Evolutionary conservation across 2,329 filamentous ascomycete genomes (phyloP), one percentile per base, ranked within the genome.

Genomic region (Hypoxylon sp.): DNA sequence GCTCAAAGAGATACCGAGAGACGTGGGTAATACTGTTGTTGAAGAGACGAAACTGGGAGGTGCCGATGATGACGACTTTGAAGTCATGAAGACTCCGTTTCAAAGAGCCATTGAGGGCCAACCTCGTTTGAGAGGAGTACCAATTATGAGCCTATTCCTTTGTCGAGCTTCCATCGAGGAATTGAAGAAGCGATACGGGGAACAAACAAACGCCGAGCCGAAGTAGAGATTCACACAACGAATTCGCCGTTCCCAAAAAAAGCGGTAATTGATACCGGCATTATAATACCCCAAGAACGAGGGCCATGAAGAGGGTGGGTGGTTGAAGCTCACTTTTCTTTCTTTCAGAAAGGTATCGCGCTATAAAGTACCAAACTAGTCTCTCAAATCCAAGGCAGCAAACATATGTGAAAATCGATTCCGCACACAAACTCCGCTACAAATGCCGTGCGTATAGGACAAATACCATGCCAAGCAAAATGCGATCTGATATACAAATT

Each of bases 91-190:
- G 65, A 85, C 81, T n/a, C 82, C 85, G 2, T 86, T 90, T 67
- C 84, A 87, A 75, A 81, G 83, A 68, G 86, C 86, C 4, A 79
- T 86, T 19, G 76, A 84, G 71, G 83, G 84, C 28, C 81, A 74
- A 43, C 78, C 80, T n/a, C 80, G 82, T 21, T 76, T 82, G 67
- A 81, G 82, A 66, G 81, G 78, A 21, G 78, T 84, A 57, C 86
- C 86, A 14, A 83, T 87, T 43, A 80, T 93, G 82, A 87, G 85
- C 67, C 80, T 91, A 21, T 89, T 90, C 70, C 76, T 93, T 14
- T 87, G 88, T 0, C 77, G 80, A 25, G 78, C 78, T 13, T 79
- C 86, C 11, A 78, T 92, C 34, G 83, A 85, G 17, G 86, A 88
- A 69, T 76, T 93, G 51, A 86, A 82, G 68, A 80, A 75, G 30